phyloP scores from a whole-genome alignment of 2,329 filamentous ascomycete species.

The Calonectria montana region DNA sequence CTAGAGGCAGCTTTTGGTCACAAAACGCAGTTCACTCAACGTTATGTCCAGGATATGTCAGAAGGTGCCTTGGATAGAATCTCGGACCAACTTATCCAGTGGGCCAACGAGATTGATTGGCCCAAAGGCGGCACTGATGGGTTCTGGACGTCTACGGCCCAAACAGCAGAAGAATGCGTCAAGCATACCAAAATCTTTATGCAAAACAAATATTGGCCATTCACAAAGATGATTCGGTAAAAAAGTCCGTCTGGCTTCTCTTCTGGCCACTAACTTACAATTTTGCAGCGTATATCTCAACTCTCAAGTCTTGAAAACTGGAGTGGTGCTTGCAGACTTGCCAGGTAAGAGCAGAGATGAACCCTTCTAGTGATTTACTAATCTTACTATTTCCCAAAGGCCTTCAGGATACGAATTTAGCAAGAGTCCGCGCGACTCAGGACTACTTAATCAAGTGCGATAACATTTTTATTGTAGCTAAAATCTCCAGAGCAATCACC shows the following conservation, averaged over 20 bases:
- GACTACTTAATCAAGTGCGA: conserved; percentile 49
- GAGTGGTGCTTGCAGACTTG: conserved; percentile 49
- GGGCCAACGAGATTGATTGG: conserved; percentile 47
- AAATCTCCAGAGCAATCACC: conserved; percentile 48
- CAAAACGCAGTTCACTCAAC: conserved; percentile 38
- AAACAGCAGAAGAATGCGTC: conserved; percentile 45
- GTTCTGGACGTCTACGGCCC: conserved; percentile 44
- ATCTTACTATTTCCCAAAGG: conserved; percentile 6
- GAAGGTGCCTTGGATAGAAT: conserved; percentile 41
- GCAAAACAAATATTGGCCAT: conserved; percentile 49
- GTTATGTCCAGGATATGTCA: conserved; percentile 39
- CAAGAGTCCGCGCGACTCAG: conserved; percentile 48
- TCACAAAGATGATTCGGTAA: conserved; percentile 50
- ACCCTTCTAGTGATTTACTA: neutral
- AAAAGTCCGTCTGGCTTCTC: neutral
- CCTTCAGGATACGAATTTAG: conserved; percentile 49
- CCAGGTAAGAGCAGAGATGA: conserved; percentile 41
- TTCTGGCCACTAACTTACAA: neutral
- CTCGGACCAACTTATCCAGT: conserved; percentile 39
- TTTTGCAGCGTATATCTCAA: conserved; percentile 43
- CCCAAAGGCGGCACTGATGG: conserved; percentile 38
- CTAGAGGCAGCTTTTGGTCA: conserved; percentile 49
- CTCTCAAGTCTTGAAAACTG: conserved; percentile 46
- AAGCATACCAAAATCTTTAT: conserved; percentile 47
- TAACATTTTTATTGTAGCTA: conserved; percentile 48